These are phyloP conservation scores for Xerocomellus intermedius DNA, from an alignment of 768 basidiomycete species.

Conservation along the genomic window DNA sequence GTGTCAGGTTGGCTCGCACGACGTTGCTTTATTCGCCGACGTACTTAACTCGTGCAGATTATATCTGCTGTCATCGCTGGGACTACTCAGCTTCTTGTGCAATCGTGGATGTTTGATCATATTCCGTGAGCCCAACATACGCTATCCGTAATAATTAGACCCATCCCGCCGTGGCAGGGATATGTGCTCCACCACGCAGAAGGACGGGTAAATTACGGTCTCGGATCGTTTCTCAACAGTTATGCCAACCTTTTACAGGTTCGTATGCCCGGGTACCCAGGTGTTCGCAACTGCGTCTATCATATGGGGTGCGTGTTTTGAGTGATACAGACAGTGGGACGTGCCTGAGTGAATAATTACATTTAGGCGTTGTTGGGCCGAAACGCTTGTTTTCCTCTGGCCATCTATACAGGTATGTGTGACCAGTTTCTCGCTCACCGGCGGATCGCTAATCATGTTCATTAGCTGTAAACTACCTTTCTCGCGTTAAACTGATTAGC, in stretches of 20 bases:
- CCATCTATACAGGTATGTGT: slow-evolving; percentile 56
- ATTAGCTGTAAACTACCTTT: slow-evolving; percentile 16
- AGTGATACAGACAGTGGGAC: neutral
- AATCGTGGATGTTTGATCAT: slow-evolving; percentile 66
- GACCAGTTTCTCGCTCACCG: neutral
- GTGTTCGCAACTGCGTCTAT: slow-evolving; percentile 58
- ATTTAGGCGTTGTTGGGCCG: slow-evolving; percentile 69
- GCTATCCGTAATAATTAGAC: neutral
- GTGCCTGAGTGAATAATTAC: slow-evolving; percentile 12
- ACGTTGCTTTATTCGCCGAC: neutral
- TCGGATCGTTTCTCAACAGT: neutral
- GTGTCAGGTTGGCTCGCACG: slow-evolving; percentile 45
- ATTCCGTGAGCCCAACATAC: slow-evolving; percentile 44
- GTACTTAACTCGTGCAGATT: slow-evolving; percentile 37
- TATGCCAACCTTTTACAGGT: slow-evolving; percentile 27
- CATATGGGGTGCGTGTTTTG: slow-evolving; percentile 37
- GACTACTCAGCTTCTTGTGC: slow-evolving; percentile 73
- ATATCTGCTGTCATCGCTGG: slow-evolving; percentile 66
- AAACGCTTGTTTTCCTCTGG: slow-evolving; percentile 51
- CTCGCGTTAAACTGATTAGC: slow-evolving; percentile 2
- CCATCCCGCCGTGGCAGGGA: slow-evolving; percentile 32
- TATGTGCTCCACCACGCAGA: slow-evolving; percentile 46
- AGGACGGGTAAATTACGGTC: slow-evolving; percentile 30
- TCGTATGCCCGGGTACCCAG: slow-evolving; percentile 50
- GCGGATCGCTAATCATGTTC: slow-evolving; percentile 14